Conservation (phyloP, 2,329 filamentous ascomycete genomes). For the Podosphaera leucotricha region DNA sequence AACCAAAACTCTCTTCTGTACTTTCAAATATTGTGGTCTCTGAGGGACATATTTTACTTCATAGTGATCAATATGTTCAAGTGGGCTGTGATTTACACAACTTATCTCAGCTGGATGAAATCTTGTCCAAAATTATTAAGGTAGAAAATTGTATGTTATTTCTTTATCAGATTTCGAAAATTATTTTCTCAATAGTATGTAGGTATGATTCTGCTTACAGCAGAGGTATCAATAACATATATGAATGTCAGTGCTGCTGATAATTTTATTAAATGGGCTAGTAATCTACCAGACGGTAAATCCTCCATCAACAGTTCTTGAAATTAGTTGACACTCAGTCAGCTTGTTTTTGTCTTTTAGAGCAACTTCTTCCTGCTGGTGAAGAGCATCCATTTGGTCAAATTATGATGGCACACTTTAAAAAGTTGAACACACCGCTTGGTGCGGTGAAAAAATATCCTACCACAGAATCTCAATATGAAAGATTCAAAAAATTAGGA, state of each 20-base stretch:
- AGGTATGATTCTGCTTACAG: constrained; percentile 46
- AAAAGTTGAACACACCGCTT: constrained; percentile 58
- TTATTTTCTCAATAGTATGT: neutral
- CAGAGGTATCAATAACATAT: constrained; percentile 79
- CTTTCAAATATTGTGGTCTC: constrained; percentile 22
- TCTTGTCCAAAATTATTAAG: constrained; percentile 34
- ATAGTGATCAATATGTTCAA: constrained; percentile 50
- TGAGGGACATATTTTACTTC: constrained; percentile 28
- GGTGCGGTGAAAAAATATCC: constrained; percentile 50
- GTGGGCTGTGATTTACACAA: constrained; percentile 63
- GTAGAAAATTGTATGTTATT: constrained; percentile 24
- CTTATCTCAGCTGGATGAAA: constrained; percentile 31
- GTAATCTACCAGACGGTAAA: constrained; percentile 41
- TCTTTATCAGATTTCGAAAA: neutral
- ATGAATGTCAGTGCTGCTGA: constrained; percentile 58
- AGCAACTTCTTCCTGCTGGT: constrained; percentile 66
- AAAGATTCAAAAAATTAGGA: constrained; percentile 43
- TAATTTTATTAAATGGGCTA: constrained; percentile 56
- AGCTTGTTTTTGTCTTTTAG: constrained; percentile 67
- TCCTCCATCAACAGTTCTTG: neutral
- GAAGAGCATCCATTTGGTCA: constrained; percentile 58
- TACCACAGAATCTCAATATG: constrained; percentile 36
- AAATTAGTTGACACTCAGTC: constrained; percentile 9
- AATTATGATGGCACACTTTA: constrained; percentile 68
- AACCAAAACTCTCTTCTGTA: constrained; percentile 31